These are phyloP conservation scores for Xylariales sp. DNA, from an alignment of 2,329 filamentous ascomycete species.

Conservation along the genomic window DNA sequence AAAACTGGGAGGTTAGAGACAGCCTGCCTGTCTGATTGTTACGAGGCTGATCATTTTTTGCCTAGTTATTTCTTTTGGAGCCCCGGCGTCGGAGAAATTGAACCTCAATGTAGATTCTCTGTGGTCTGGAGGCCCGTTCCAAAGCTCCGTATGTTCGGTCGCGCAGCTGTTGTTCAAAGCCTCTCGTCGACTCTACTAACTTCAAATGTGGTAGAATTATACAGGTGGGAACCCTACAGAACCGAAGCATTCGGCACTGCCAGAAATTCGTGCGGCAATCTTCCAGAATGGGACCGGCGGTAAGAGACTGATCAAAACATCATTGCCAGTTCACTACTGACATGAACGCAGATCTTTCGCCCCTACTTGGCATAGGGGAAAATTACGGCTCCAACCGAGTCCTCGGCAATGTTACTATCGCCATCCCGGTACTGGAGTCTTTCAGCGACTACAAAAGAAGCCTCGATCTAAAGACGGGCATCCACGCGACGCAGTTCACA, in stretches of 20 bases:
- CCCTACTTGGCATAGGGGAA: slow-evolving; percentile 32
- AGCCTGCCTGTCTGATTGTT: neutral
- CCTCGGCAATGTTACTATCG: slow-evolving; percentile 59
- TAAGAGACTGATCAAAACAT: slow-evolving; percentile 32
- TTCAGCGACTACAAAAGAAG: slow-evolving; percentile 40
- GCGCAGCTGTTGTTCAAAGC: neutral
- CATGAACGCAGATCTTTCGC: slow-evolving; percentile 22
- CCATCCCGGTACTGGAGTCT: slow-evolving; percentile 48
- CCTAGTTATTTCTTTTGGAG: slow-evolving; percentile 56
- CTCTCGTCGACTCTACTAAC: slow-evolving; percentile 2
- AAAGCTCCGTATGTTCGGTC: slow-evolving; percentile 50
- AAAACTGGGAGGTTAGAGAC: slow-evolving; percentile 54
- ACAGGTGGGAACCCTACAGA: slow-evolving; percentile 59
- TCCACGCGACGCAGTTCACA: slow-evolving; percentile 51
- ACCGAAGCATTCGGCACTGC: slow-evolving; percentile 51
- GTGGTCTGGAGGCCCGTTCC: slow-evolving; percentile 64
- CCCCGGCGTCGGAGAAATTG: slow-evolving; percentile 56
- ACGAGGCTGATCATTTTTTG: slow-evolving; percentile 16
- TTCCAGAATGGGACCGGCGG: slow-evolving; percentile 63
- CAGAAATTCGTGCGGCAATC: slow-evolving; percentile 58
- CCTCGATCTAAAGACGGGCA: slow-evolving; percentile 58
- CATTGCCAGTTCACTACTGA: neutral
- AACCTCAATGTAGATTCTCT: slow-evolving; percentile 61
- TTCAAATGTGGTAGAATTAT: slow-evolving; percentile 47
- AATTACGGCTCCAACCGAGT: slow-evolving; percentile 61